Evolutionary conservation across 2,329 filamentous ascomycete genomes (phyloP).

Genomic region (Penicillium sp.): DNA sequence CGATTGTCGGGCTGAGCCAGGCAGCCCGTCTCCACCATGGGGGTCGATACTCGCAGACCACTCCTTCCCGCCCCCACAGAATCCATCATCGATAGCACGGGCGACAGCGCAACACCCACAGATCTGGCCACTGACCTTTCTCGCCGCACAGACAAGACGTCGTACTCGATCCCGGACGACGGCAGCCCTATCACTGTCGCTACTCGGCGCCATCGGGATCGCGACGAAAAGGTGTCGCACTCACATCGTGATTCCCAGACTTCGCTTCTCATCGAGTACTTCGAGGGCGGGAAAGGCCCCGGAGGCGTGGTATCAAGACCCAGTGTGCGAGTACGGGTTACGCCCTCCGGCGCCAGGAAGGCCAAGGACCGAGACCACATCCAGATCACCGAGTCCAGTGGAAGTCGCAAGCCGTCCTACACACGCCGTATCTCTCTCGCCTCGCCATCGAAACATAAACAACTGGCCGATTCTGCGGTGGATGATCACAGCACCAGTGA

Average conservation of each 20-base stretch:
- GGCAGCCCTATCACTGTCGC: slow-evolving; percentile 84
- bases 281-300: slow-evolving; percentile 70
- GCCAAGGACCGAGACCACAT: slow-evolving; percentile 68
- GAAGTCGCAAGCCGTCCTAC: slow-evolving; percentile 68
- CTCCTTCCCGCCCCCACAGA: slow-evolving; percentile 52
- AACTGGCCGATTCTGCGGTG: slow-evolving; percentile 36
- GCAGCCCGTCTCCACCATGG: slow-evolving; percentile 40
- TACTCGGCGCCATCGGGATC: slow-evolving; percentile 59
- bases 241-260: slow-evolving; percentile 70
- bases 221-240: slow-evolving; percentile 58
- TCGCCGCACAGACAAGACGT: slow-evolving; percentile 50
- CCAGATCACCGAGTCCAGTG: slow-evolving; percentile 79
- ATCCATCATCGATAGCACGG: slow-evolving; percentile 47
- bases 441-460: slow-evolving; percentile 39
- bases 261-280: slow-evolving; percentile 91
- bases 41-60: slow-evolving; percentile 49
- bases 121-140: slow-evolving; percentile 52
- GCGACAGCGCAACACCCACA: slow-evolving; percentile 43
- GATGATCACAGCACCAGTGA: slow-evolving; percentile 69
- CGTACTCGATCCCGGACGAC: slow-evolving; percentile 53
- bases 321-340: slow-evolving; percentile 77
- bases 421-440: slow-evolving; percentile 65
- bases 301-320: slow-evolving; percentile 64
- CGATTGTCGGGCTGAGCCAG: slow-evolving; percentile 33
- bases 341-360: slow-evolving; percentile 66